Conservation (phyloP, 164 flowering plant genomes). For the Houttuynia cordata region DNA sequence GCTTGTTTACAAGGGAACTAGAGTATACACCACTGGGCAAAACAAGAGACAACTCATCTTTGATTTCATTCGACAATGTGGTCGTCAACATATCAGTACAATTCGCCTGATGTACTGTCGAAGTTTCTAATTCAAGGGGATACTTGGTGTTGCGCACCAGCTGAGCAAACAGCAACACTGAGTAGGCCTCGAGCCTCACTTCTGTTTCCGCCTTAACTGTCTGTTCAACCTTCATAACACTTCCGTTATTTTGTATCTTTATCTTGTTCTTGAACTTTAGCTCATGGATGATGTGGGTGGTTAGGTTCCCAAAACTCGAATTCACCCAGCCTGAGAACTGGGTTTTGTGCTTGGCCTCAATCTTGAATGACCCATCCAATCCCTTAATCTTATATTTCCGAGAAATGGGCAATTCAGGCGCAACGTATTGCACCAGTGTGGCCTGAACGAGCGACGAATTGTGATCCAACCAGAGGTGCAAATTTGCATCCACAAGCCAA, state of each 20-base stretch:
- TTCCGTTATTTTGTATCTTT: conserved; percentile 30
- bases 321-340: conserved; percentile 51
- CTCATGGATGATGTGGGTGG: conserved; percentile 25
- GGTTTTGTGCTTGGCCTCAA: conserved; percentile 24
- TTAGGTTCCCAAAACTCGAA: conserved; percentile 43
- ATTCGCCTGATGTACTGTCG: conserved; percentile 23
- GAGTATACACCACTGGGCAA: conserved; percentile 2
- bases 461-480: conserved; percentile 72
- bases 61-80: conserved; percentile 27
- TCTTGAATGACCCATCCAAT: conserved; percentile 48
- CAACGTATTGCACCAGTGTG: conserved; percentile 6
- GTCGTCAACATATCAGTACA: conserved; percentile 23
- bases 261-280: conserved; percentile 35
- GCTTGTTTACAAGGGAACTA: conserved; percentile 24
- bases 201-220: conserved; percentile 23
- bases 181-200: conserved; percentile 13
- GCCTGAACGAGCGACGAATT: conserved; percentile 26
- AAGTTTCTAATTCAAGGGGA: conserved; percentile 31
- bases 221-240: conserved; percentile 37
- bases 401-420: conserved; percentile 11
- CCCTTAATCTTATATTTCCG: conserved; percentile 12
- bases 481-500: conserved; percentile 84
- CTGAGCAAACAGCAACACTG: conserved; percentile 13
- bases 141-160: conserved; percentile 12
- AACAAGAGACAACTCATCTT: conserved; percentile 15